Evolutionary conservation across 2,329 filamentous ascomycete genomes (phyloP).

Genomic region (Fragosphaeria purpurea): DNA sequence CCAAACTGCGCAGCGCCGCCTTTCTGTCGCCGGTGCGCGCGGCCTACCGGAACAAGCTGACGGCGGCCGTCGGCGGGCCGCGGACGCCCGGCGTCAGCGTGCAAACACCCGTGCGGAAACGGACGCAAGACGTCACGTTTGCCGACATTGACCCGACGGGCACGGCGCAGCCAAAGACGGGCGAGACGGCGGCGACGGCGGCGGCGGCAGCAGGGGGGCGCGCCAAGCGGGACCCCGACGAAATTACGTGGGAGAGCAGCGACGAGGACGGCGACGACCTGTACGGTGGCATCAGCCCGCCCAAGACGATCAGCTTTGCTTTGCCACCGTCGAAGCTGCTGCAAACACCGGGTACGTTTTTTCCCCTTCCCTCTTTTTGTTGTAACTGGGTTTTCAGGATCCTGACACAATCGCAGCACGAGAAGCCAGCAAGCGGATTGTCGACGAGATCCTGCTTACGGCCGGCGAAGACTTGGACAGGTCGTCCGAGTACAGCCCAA

Average conservation of each 20-base stretch:
- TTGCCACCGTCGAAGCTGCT: constrained; percentile 66
- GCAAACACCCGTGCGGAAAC: constrained; percentile 56
- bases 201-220: constrained; percentile 13
- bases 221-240: constrained; percentile 30
- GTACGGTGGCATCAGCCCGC: constrained; percentile 71
- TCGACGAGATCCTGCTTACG: constrained; percentile 68
- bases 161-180: neutral
- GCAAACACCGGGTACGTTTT: constrained; percentile 62
- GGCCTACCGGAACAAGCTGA: constrained; percentile 30
- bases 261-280: constrained; percentile 53
- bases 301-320: constrained; percentile 85
- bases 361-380: neutral
- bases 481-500: constrained; percentile 51
- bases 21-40: constrained; percentile 63
- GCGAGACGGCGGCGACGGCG: neutral
- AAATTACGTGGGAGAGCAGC: constrained; percentile 66
- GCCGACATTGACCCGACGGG: constrained; percentile 6
- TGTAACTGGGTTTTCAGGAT: too few species aligned
- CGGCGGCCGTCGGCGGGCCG: constrained; percentile 36
- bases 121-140: constrained; percentile 35
- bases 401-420: constrained; percentile 39
- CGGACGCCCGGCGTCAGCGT: constrained; percentile 79
- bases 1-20: constrained; percentile 73
- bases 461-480: constrained; percentile 55
- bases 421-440: constrained; percentile 71